A percentile compares a stretch with the other conserved stretches of the same genome.
These are phyloP conservation scores for Nakazawaea holstii DNA, from an alignment of 805 yeast species.

Conservation along the genomic window DNA sequence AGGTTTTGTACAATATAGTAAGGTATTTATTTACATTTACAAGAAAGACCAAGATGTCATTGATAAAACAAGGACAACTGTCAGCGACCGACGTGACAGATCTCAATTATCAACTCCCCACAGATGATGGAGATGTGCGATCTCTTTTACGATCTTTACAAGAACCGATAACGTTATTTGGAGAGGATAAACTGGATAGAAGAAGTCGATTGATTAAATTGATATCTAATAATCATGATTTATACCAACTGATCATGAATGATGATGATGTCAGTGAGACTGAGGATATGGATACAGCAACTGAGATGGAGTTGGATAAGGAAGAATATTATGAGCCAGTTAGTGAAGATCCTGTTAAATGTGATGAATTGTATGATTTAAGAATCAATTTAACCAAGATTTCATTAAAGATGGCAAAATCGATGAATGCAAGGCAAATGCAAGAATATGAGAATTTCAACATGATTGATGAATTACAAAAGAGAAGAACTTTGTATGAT, in stretches of 20 bases:
- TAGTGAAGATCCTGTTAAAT: slow-evolving; percentile 65
- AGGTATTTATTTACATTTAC: too few relatives aligned
- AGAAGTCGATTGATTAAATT: slow-evolving; percentile 52
- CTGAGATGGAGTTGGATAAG: slow-evolving; percentile 17
- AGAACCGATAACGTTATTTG: slow-evolving; percentile 51
- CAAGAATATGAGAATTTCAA: slow-evolving; percentile 26
- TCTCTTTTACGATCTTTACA: slow-evolving; percentile 38
- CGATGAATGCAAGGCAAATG: slow-evolving; percentile 33
- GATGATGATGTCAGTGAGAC: slow-evolving; percentile 9
- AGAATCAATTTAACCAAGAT: slow-evolving; percentile 46
- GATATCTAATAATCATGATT: slow-evolving; percentile 28
- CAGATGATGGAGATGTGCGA: slow-evolving; percentile 61
- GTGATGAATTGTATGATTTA: slow-evolving; percentile 41
- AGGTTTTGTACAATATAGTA: too few relatives aligned
- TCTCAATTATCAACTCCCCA: slow-evolving; percentile 40
- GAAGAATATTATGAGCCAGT: slow-evolving; percentile 27
- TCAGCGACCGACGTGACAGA: slow-evolving; percentile 6
- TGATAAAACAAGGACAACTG: background rate
- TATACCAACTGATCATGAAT: slow-evolving; percentile 12
- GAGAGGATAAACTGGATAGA: slow-evolving; percentile 58
- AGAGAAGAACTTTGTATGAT: slow-evolving; percentile 37
- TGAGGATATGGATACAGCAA: slow-evolving; percentile 13
- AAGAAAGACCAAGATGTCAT: too few relatives aligned
- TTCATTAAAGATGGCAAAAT: slow-evolving; percentile 43
- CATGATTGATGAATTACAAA: slow-evolving; percentile 35